A percentile compares a stretch with the other conserved stretches of the same genome.
Evolutionary conservation across 306 rosid genomes (phyloP).

Genomic region (Abrus pulchellus): DNA sequence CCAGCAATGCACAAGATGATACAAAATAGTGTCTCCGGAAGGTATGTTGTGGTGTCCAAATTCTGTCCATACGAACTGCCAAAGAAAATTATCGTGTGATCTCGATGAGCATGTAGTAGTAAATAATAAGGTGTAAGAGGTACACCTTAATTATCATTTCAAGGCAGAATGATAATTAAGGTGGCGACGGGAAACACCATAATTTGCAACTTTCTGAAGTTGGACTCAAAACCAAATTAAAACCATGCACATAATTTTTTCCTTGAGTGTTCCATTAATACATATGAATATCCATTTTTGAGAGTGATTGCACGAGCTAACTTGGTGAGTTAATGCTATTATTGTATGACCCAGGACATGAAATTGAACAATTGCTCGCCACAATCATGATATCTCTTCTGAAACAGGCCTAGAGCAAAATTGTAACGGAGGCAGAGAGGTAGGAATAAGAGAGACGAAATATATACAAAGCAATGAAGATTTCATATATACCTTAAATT

Average conservation of each 20-base stretch:
- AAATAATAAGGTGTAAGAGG: background rate
- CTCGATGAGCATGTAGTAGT: background rate
- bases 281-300: background rate
- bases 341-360: background rate
- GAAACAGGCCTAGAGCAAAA: background rate
- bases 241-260: background rate
- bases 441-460: background rate
- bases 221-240: background rate
- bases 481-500: conserved; percentile 74
- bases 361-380: background rate
- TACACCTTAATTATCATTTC: background rate
- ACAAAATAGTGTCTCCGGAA: conserved; percentile 80
- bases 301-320: background rate
- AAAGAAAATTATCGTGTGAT: conserved; percentile 5
- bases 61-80: conserved; percentile 80
- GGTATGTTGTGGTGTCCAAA: conserved; percentile 75
- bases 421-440: background rate
- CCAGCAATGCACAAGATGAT: conserved; percentile 72
- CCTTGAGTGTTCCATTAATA: background rate
- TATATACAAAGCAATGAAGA: background rate
- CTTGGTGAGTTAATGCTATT: background rate
- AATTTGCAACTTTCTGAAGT: background rate
- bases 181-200: too few species aligned
- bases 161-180: too few species aligned
- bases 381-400: background rate